A percentile compares a stretch with the other conserved stretches of the same genome.
Evolutionary conservation across 2,329 filamentous ascomycete genomes (phyloP).

Genomic region (Colletotrichum spinosum): DNA sequence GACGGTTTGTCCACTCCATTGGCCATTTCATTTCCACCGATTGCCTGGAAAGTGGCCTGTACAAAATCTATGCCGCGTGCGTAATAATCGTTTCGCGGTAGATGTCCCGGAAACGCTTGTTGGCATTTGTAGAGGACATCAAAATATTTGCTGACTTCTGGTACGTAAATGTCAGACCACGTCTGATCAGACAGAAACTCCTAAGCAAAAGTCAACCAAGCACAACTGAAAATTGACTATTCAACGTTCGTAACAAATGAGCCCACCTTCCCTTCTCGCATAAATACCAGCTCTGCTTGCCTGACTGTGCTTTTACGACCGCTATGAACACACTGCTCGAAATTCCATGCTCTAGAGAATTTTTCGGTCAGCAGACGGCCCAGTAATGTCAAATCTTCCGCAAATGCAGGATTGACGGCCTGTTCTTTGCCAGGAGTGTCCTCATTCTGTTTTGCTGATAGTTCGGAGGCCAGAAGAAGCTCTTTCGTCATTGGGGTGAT

Average conservation of each 20-base stretch:
- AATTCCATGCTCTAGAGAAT: background rate
- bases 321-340: slow-evolving; percentile 50
- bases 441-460: no score
- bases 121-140: slow-evolving; percentile 53
- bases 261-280: slow-evolving; percentile 62
- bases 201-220: slow-evolving; percentile 45
- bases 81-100: slow-evolving; percentile 56
- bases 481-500: no score
- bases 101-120: slow-evolving; percentile 20
- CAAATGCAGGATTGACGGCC: no score
- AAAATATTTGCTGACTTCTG: slow-evolving; percentile 54
- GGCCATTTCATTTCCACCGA: slow-evolving; percentile 31
- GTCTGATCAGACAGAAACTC: slow-evolving; percentile 48
- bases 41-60: slow-evolving; percentile 50
- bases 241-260: slow-evolving; percentile 19
- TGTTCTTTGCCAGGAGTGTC: no score
- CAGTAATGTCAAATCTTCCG: no score
- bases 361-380: no score
- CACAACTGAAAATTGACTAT: no score
- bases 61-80: slow-evolving; percentile 54
- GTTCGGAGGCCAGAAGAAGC: no score
- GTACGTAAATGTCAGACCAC: slow-evolving; percentile 57
- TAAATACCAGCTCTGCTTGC: slow-evolving; percentile 62
- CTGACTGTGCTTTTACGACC: slow-evolving; percentile 55
- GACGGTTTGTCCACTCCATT: background rate